Percentiles rank a stretch among this genome's conserved stretches.
Conservation (phyloP, 129 eudicot species). For the Artemisia argyi region DNA sequence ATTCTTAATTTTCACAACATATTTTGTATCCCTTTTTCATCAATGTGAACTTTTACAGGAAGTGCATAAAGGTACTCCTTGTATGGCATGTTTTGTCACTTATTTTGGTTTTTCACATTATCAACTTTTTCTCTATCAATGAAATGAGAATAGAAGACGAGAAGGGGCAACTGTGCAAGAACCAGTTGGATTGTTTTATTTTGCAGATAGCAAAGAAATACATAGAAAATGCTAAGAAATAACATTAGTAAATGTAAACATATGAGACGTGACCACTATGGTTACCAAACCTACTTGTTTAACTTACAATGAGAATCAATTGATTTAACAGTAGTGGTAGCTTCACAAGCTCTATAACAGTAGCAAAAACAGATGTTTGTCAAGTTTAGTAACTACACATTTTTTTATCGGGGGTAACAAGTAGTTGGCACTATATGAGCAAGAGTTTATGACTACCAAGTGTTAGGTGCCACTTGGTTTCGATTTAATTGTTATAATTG, state of each 20-base stretch:
- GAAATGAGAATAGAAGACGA: background rate
- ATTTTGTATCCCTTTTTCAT: background rate
- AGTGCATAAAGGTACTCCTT: background rate
- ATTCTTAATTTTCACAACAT: background rate
- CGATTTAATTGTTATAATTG: no score
- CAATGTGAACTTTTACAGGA: background rate
- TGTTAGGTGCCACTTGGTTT: no score
- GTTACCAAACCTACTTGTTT: background rate
- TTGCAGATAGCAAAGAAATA: conserved; percentile 15
- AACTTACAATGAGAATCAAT: no score
- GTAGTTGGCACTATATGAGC: background rate
- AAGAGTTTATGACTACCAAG: background rate
- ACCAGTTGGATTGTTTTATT: background rate
- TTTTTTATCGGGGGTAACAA: background rate
- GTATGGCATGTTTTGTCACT: background rate
- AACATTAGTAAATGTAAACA: background rate
- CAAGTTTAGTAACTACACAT: background rate
- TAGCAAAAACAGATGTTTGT: background rate
- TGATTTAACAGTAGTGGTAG: background rate
- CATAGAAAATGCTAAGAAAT: background rate
- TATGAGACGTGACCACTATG: background rate
- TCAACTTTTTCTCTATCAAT: background rate
- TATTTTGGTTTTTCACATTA: background rate
- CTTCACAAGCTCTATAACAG: conserved; percentile 15
- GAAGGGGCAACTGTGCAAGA: no score